phyloP scores from a whole-genome alignment of 345 rosid species.

The Eucalyptus pauciflora region DNA sequence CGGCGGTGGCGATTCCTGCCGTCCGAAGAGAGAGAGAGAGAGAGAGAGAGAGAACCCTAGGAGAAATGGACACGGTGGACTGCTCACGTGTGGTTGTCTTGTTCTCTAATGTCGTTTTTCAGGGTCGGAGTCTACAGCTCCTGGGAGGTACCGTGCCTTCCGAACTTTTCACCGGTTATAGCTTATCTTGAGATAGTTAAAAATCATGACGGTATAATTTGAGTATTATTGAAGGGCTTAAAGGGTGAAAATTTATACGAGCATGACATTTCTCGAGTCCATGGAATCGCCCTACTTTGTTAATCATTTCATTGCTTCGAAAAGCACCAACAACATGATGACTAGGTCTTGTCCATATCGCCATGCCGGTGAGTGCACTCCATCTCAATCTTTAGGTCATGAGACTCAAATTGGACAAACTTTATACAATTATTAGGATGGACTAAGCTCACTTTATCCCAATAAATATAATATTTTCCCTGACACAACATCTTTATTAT shows the following conservation, averaged over 20 bases:
- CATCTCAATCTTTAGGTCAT: background rate
- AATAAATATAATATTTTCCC: background rate
- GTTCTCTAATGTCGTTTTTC: background rate
- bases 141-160: background rate
- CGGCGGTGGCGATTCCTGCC: background rate
- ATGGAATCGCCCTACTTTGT: background rate
- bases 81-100: background rate
- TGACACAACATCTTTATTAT: background rate
- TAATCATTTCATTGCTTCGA: background rate
- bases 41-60: background rate
- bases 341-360: background rate
- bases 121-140: background rate
- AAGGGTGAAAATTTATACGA: background rate
- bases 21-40: background rate
- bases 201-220: background rate
- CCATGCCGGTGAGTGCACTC: background rate
- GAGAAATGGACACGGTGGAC: background rate
- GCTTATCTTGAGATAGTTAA: background rate
- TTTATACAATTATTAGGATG: background rate
- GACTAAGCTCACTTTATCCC: rapidly evolving
- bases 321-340: background rate
- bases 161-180: background rate
- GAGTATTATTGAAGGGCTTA: background rate
- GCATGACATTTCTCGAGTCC: background rate
- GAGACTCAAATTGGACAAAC: no score